Conservation (phyloP, 2,329 filamentous ascomycete species). For the Microdochium nivale region DNA sequence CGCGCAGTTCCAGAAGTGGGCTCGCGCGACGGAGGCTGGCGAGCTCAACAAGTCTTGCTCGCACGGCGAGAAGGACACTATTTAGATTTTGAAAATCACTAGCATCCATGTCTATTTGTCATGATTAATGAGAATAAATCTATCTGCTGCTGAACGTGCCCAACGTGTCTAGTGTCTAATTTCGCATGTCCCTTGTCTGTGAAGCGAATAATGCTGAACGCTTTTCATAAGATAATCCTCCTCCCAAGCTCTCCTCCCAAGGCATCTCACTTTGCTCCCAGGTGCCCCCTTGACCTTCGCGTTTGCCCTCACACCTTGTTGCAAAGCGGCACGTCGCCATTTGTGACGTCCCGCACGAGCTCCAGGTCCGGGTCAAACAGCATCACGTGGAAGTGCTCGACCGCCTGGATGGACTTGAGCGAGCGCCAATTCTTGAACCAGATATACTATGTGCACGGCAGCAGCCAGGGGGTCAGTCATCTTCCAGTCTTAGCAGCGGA, state of each 20-base stretch:
- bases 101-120: background rate
- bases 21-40: slow-evolving; percentile 6
- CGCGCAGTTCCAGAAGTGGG: slow-evolving; percentile 9
- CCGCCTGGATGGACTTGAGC: slow-evolving; percentile 74
- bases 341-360: slow-evolving; percentile 63
- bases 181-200: background rate
- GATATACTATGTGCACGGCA: slow-evolving; percentile 28
- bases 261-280: too few relatives aligned
- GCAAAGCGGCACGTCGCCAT: slow-evolving; percentile 62
- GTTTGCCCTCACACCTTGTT: slow-evolving; percentile 29
- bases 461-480: too few relatives aligned
- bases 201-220: too few relatives aligned
- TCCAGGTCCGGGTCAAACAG: slow-evolving; percentile 64
- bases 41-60: slow-evolving; percentile 10
- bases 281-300: too few relatives aligned
- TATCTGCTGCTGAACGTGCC: background rate
- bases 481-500: too few relatives aligned
- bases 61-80: slow-evolving; percentile 4
- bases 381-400: slow-evolving; percentile 97
- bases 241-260: background rate
- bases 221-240: too few relatives aligned
- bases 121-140: background rate
- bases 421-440: slow-evolving; percentile 90
- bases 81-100: slow-evolving; percentile 1
- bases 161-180: background rate